Evolutionary conservation across 192 early-diverging fungal species (phyloP).

Genomic region (Linnemannia zychae): DNA sequence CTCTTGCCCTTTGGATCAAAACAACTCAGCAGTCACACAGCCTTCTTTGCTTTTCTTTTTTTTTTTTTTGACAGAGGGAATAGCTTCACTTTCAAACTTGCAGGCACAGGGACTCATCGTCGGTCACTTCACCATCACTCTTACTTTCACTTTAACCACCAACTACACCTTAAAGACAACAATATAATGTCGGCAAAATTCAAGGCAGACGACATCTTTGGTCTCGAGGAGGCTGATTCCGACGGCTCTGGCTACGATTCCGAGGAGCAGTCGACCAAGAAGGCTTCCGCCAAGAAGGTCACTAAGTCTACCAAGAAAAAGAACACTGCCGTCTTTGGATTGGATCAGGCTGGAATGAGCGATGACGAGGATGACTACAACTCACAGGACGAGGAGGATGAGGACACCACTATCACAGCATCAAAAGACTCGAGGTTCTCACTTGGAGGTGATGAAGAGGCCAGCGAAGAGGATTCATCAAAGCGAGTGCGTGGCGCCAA

Average conservation of each 20-base stretch:
- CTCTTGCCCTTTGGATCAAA: not conserved
- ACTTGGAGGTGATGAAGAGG: not conserved
- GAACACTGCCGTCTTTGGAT: conserved; percentile 37
- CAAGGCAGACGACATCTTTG: conserved; percentile 46
- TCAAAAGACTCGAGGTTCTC: not conserved
- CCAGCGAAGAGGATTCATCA: not conserved
- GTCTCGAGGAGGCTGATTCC: conserved; percentile 39
- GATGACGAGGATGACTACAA: conserved; percentile 39
- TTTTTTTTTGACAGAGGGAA: conserved; percentile 10
- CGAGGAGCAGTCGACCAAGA: conserved; percentile 23
- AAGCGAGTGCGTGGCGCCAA: conserved; percentile 28
- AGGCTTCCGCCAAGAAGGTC: conserved; percentile 5
- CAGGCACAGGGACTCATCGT: not conserved
- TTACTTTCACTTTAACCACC: not conserved
- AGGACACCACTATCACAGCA: conserved; percentile 7
- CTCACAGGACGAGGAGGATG: conserved; percentile 28
- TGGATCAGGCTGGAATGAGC: conserved; percentile 24
- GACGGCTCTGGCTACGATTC: conserved; percentile 42
- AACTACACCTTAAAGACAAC: not conserved
- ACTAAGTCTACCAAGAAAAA: conserved; percentile 19
- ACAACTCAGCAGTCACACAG: conserved; percentile 33
- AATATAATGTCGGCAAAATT: conserved; percentile 28
- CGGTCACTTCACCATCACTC: not conserved
- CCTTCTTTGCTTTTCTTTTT: conserved; percentile 1
- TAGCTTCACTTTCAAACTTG: no score